Conservation (phyloP, 257 asterid species). For the Solanum sitiens region DNA sequence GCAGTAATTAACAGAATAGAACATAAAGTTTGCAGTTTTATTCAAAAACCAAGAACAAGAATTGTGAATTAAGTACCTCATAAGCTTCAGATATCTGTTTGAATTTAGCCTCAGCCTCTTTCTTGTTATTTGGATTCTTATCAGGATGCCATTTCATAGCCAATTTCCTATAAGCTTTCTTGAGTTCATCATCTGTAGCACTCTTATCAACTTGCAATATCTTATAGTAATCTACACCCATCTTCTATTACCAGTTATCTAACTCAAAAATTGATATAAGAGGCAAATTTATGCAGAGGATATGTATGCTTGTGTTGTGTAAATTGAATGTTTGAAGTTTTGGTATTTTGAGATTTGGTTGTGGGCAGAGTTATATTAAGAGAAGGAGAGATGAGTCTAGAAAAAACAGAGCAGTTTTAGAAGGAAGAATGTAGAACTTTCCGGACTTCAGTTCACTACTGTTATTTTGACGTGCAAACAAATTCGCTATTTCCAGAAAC, state of each 20-base stretch:
- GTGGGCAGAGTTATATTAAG: not conserved
- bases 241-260: not conserved
- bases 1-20: not conserved
- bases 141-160: slow-evolving; percentile 97
- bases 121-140: slow-evolving; percentile 71
- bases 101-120: slow-evolving; percentile 80
- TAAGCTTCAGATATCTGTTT: slow-evolving; percentile 85
- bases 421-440: slow-evolving; percentile 41
- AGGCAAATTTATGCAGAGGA: not conserved
- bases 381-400: slow-evolving; percentile 26
- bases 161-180: slow-evolving; percentile 71
- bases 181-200: slow-evolving; percentile 69
- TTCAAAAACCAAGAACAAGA: not conserved
- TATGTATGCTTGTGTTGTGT: not conserved
- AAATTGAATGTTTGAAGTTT: not conserved
- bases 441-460: slow-evolving; percentile 18
- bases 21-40: not conserved
- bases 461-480: not conserved
- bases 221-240: slow-evolving; percentile 81
- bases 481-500: not conserved
- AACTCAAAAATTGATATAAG: not conserved
- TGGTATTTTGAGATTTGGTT: not conserved
- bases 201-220: slow-evolving; percentile 55
- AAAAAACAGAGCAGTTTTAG: slow-evolving; percentile 7
- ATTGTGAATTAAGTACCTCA: slow-evolving; percentile 28